Evolutionary conservation across 2,329 filamentous ascomycete genomes (phyloP).

Genomic region (Microsporum ferrugineum): DNA sequence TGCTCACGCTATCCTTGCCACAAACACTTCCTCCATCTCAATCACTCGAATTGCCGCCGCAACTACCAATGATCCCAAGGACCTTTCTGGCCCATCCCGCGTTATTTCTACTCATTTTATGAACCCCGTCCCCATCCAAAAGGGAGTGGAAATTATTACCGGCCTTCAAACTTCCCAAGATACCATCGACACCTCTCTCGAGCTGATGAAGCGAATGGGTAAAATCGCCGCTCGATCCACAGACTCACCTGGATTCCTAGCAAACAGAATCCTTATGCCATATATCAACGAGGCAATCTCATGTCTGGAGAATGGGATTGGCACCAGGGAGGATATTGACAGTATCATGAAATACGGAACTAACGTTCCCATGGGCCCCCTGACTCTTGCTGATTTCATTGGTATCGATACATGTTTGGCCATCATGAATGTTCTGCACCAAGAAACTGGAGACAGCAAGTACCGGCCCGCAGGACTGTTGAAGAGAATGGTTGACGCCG

Average conservation of each 20-base stretch:
- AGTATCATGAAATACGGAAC: constrained; percentile 99
- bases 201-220: constrained; percentile 82
- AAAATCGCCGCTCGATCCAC: constrained; percentile 81
- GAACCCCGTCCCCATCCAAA: constrained; percentile 96
- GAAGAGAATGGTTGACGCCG: constrained; percentile 92
- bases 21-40: constrained; percentile 97
- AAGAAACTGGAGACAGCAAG: constrained; percentile 89
- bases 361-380: constrained; percentile 93
- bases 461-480: constrained; percentile 82
- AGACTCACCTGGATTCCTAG: constrained; percentile 86
- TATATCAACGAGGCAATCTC: constrained; percentile 98
- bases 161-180: constrained; percentile 78
- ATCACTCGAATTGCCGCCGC: constrained; percentile 92
- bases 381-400: constrained; percentile 92
- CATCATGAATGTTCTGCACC: constrained; percentile 91
- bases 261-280: constrained; percentile 95
- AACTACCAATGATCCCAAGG: constrained; percentile 64
- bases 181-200: constrained; percentile 71
- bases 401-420: constrained; percentile 90
- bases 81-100: constrained; percentile 69
- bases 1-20: constrained; percentile 78
- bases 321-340: constrained; percentile 82
- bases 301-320: constrained; percentile 87
- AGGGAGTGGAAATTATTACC: constrained; percentile 94
- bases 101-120: constrained; percentile 97